Base-by-base conservation (phyloP, 2,329 filamentous ascomycete species). In the Fusarium circinatum region DNA sequence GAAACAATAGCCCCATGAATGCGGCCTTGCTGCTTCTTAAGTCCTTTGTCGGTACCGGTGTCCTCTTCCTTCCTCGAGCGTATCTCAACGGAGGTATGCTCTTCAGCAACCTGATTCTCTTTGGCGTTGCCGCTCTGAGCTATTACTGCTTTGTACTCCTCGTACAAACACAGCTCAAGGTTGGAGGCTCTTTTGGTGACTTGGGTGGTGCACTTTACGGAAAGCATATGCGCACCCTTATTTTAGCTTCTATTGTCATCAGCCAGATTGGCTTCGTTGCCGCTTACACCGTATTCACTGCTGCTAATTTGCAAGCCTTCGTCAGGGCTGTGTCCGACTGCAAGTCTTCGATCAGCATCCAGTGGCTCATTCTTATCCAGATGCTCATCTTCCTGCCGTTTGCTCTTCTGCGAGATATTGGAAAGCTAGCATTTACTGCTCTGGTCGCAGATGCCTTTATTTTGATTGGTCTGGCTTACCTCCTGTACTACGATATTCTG, bases 71-170 rank as follows among this genome's bases (percentile, higher is more conserved):
- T 39, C 96, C 96, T 1, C 91, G 95, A 54, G 96, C 96, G 9
- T 99, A 96, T 80, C 89, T 98, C 73, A 99, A 98, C 78, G 96
- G 96, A 61, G 96, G 96, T 66, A 98, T 99, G 95, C 85, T 98
- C 22, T 99, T 99, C 83, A 98, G 95, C 78, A 98, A 97, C 80
- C 74, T 97, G 58, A 93, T 99, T 22, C 89, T 99, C n/a, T 86
- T 99, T 28, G 89, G 88, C 44, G 94, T 99, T 22, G 95, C 96
- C 12, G 86, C 89, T 5, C 86, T 99, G 67, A 98, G 95, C 81
- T 99, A 98, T 84, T 98, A 98, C 85, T 98, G 95, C 85, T 99
- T 99, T 83, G 95, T 99, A 47, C 88, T 99, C 20, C 89, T 99
- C 38, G 95, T 98, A 71, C 92, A 92, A 68, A 96, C 95, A 5